phyloP scores from a whole-genome alignment of 345 rosid species.

The Arabis hirsuta region DNA sequence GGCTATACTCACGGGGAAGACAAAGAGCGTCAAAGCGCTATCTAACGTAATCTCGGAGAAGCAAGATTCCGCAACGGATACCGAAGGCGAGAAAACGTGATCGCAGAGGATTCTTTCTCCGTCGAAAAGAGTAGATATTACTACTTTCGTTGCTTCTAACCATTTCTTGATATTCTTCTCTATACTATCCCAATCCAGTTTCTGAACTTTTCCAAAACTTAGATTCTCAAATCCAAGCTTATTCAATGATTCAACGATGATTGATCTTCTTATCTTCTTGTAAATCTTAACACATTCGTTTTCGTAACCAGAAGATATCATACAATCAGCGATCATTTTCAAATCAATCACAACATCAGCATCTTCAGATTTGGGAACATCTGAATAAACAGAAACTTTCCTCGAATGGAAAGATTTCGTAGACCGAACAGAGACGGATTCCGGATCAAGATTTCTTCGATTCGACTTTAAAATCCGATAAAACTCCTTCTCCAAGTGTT shows the following conservation, averaged over 20 bases:
- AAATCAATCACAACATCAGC: conserved; percentile 64
- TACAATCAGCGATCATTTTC: conserved; percentile 79
- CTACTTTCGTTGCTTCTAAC: conserved; percentile 55
- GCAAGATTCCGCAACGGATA: conserved; percentile 62
- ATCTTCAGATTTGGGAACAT: conserved; percentile 40
- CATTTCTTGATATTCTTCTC: conserved; percentile 63
- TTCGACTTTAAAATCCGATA: conserved; percentile 61
- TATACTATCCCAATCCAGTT: conserved; percentile 74
- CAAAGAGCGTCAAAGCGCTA: conserved; percentile 63
- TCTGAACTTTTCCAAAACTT: conserved; percentile 52
- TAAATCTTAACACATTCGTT: conserved; percentile 70
- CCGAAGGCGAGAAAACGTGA: conserved; percentile 60
- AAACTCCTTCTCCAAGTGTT: conserved; percentile 68
- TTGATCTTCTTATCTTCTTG: conserved; percentile 62
- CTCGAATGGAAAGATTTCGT: conserved; percentile 27
- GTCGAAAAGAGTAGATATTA: conserved; percentile 55
- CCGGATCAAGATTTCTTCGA: conserved; percentile 54
- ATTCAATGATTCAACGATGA: conserved; percentile 66
- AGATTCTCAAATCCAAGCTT: conserved; percentile 66
- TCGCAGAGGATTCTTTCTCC: conserved; percentile 78
- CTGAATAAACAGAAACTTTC: background rate
- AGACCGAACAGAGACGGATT: conserved; percentile 55
- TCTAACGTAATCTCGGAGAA: conserved; percentile 74
- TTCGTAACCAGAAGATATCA: conserved; percentile 73
- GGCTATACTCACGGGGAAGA: conserved; percentile 65